Evolutionary conservation across 345 rosid species (phyloP), one percentile per base, ranked within the genome.

Genomic region (Bruguiera sexangula): DNA sequence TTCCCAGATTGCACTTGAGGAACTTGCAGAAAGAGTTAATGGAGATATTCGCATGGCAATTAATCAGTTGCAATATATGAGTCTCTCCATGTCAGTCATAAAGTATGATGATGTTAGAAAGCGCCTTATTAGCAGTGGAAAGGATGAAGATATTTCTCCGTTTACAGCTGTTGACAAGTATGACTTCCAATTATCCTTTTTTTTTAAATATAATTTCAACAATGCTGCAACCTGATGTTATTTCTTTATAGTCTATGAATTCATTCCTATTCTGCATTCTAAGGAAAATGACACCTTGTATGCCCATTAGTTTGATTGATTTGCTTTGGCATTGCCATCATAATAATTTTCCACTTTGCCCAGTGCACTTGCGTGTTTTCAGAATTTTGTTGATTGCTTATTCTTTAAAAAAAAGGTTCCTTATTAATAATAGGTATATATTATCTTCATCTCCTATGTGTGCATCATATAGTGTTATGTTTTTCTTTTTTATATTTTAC

Each of bases 71-170:
- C 93, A 92, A 58, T 95, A 95, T 84, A 95, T 90, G 97, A 90
- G 96, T 73, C 88, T 92, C 73, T 95, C 96, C 74, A 80, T 87
- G 96, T 83, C 93, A 26, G 82, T 77, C 50, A 90, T 95, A 66
- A 85, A 92, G 73, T 95, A 86, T 73, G 96, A 92, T 84, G 97
- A 95, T 79, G 82, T 95, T 69, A 85, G 91, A 84, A 85, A 86
- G 58, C 93, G 96, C 73, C 92, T 95, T 81, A 84, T 85, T 68
- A 86, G 86, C 81, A 85, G 94, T 80, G 82, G 89, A 30, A 95
- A 95, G 81, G 99, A 95, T 83, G 99, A 95, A 90, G 97, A 95
- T 82, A 87, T 95, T 57, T 95, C 99, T 29, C 99, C 99, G 31
- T 95, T 95, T 82, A 83, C 97, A 43, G 99, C 96, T 69, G 96